phyloP scores from a whole-genome alignment of 192 early-diverging fungal genomes.

The Tieghemiomyces parasiticus region DNA sequence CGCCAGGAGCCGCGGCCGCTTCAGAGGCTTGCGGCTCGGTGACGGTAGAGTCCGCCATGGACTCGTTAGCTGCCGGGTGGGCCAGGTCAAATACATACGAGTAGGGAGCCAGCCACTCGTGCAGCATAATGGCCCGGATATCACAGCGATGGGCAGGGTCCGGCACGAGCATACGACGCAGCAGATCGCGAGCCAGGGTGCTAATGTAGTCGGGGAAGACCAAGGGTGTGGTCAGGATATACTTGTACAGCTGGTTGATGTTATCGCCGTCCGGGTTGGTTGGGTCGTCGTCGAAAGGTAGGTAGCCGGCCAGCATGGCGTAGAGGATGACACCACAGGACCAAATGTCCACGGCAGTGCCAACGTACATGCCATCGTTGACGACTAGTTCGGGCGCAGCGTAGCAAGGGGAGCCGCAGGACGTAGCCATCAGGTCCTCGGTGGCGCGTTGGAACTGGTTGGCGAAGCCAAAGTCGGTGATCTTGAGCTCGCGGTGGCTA shows the following conservation, averaged over 20 bases:
- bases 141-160: conserved; percentile 63
- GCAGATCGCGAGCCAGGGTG: conserved; percentile 55
- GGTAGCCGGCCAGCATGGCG: conserved; percentile 79
- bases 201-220: conserved; percentile 80
- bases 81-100: conserved; percentile 28
- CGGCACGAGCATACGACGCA: conserved; percentile 81
- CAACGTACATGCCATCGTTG: conserved; percentile 88
- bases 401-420: conserved; percentile 97
- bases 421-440: conserved; percentile 78
- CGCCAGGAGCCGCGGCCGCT: neutral
- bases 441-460: conserved; percentile 63
- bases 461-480: conserved; percentile 99
- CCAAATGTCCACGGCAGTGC: conserved; percentile 95
- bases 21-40: neutral
- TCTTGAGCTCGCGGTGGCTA: conserved; percentile 79
- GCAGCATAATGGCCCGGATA: conserved; percentile 60
- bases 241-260: conserved; percentile 67
- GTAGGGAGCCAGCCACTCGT: conserved; percentile 45
- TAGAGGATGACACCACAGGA: conserved; percentile 95
- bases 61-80: conserved; percentile 12
- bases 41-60: neutral
- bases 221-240: conserved; percentile 66
- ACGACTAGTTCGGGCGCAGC: conserved; percentile 99
- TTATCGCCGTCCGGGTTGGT: conserved; percentile 83
- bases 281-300: conserved; percentile 86